Evolutionary conservation across 1,284 basidiomycete genomes (phyloP), one percentile per base, ranked within the genome.

Genomic region (Agroathelia rolfsii): DNA sequence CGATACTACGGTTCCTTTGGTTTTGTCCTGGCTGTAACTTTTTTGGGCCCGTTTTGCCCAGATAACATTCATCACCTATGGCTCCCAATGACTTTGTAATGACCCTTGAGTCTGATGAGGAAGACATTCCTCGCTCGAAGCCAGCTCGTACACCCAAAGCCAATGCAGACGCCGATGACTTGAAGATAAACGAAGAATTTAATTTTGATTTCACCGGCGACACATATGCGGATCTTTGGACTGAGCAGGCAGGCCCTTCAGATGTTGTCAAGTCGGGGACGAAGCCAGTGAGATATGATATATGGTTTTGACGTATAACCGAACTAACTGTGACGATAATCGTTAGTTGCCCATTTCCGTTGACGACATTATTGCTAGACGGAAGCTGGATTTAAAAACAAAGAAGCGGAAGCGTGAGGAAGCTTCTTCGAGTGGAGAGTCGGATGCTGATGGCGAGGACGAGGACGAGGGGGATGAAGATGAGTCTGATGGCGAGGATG

Each of bases 341-440:
- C n/a, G n/a, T n/a, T 41, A 87, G 81, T 65, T 73, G 49, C 77
- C 82, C 10, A 73, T 95, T 30, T 88, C 83, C 27, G 80, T 96
- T 7, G 87, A 95, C 57, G 88, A 95, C 50, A 95, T 94, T 43
- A 90, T 93, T 47, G 77, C 76, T 28, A 66, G 79, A 37, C 65
- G 80, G 36, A 72, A 63, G 35, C 61, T 67, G 35, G 49, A 60
- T 46, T 53, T 50, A 42, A 42, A 47, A 40, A 51, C 52, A 25
- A 57, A 58, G 19, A 82, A 84, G 52, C 65, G 76, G 37, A 83
- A 84, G 59, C 53, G 76, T 37, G 61, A 51, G 33, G 42, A 50
- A 16, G 48, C 48, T 19, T 48, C 51, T 22, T 49, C 51, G 12
- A 53, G 45, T 3, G 51, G 52, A 7, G 53, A 51, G 23, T 44